Evolutionary conservation across 805 yeast genomes (phyloP), one percentile per base, ranked within the genome.

Genomic region (Cyberlindnera suaveolens): DNA sequence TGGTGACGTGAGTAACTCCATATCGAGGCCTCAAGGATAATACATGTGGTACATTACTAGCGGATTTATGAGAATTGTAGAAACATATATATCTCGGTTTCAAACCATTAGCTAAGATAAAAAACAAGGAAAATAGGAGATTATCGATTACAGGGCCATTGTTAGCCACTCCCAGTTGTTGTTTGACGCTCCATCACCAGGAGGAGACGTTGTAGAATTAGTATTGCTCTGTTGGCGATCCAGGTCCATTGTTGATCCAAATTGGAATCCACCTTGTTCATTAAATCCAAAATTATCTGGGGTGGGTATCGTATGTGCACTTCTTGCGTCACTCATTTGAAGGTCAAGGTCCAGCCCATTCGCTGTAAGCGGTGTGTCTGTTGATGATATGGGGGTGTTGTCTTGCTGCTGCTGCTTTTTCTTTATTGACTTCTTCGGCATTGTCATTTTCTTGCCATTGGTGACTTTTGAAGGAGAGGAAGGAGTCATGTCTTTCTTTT

Each of bases 131-230:
- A 23, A 23, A 10, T 9, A 23, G 10, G 27, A 23, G 27, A 23
- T 23, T 31, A 29, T n/a, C 31, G 32, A 27, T 48, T 34, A 57
- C n/a, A 57, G 36, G 6, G 59, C 50, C 53, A 57, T 48, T 1
- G 60, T 54, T 8, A 57, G 31, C 62, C 62, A 57, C 39, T 57
- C 62, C 62, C 62, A 57, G 40, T 56, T 57, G 27, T 54, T 57
- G 34, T 51, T 56, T 8, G 54, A 23, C 11, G 43, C 39, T 5
- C 51, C 52, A 5, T 43, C 53, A 18, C 38, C 44, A 27, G 39
- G 35, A 35, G 43, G 39, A 31, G 43, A 43, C 34, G 40, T 31
- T 3, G 32, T 29, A 15, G 10, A 6, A 17, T 36, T 29, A 16
- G 11, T 29, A 30, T n/a, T 34, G 27, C 20, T 34, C n/a, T 40